Percentiles rank a stretch among this genome's conserved stretches.
These are phyloP conservation scores for Abortiporus biennis DNA, from an alignment of 1,284 basidiomycete species.

Conservation along the genomic window DNA sequence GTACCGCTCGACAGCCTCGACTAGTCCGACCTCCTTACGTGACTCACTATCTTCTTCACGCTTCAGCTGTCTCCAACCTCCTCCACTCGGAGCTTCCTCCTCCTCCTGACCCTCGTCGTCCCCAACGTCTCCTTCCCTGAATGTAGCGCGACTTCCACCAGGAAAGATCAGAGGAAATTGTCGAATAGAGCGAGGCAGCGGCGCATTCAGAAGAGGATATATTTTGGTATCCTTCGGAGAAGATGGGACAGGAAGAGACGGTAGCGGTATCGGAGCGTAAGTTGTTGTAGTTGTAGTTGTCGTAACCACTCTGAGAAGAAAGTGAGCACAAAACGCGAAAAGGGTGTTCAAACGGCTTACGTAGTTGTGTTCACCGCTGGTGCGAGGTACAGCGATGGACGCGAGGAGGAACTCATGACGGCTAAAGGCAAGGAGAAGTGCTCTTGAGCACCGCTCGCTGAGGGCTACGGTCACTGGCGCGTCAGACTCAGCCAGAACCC, in stretches of 20 bases:
- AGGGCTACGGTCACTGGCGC: constrained; percentile 1
- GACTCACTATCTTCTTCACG: constrained; percentile 50
- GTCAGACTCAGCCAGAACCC: constrained; percentile 2
- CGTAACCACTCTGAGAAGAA: constrained; percentile 63
- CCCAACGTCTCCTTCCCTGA: constrained; percentile 58
- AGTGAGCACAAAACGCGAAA: constrained; percentile 18
- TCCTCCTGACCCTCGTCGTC: constrained; percentile 67
- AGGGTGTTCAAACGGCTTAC: constrained; percentile 34
- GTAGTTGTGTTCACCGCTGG: constrained; percentile 76
- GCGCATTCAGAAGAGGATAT: constrained; percentile 69
- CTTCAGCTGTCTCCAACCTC: constrained; percentile 69
- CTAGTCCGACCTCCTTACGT: constrained; percentile 52
- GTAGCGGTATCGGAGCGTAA: constrained; percentile 76
- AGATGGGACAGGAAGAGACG: constrained; percentile 57
- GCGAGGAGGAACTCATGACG: constrained; percentile 48
- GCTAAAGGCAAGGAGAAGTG: constrained; percentile 15
- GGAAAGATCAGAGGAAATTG: constrained; percentile 74
- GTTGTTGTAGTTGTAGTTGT: constrained; percentile 82
- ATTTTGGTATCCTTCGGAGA: constrained; percentile 73
- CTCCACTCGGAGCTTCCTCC: constrained; percentile 57
- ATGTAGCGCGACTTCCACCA: constrained; percentile 70
- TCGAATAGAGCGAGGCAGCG: constrained; percentile 61
- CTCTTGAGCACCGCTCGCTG: constrained; percentile 4
- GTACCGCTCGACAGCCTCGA: constrained; percentile 75
- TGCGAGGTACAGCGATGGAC: constrained; percentile 61